Evolutionary conservation across 192 early-diverging fungal species (phyloP), one percentile per base, ranked within the genome.

Genomic region (Mortierella claussenii): DNA sequence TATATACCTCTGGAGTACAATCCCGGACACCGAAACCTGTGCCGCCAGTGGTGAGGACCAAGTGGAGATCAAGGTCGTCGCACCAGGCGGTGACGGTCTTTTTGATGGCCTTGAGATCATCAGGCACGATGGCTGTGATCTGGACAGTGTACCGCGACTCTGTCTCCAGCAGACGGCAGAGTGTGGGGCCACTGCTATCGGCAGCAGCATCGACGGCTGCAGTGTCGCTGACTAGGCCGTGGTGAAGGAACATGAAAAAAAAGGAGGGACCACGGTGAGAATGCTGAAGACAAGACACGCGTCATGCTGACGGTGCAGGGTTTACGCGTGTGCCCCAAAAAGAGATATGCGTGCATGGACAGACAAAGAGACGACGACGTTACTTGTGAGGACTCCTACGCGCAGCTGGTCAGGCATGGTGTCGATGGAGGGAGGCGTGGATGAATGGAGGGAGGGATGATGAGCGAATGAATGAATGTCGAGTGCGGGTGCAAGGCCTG

Each of bases 21-120:
- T 99, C 97, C 49, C 93, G 81, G 31, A 88, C 78, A 17, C 91
- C 89, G 58, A 99, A 89, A 1, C 97, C 97, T 6, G 97, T 99
- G n/a, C 97, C 97, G 4, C 97, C 97, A 6, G 93, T 89, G 0
- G 93, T 89, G 7, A 97, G 52, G 13, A 97, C 74, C n/a, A 98
- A 73, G 37, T 91, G 86, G 36, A 90, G 60, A 20, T 80, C 49
- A 0, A 79, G 54, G 2, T 64, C 74, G 60, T 79, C 80, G 59
- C 79, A 78, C 89, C 89, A 90, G 17, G 65, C 37, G 13, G 59
- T 71, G 34, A 91, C 76, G 3, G 69, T 65, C 23, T 79, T 70
- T 34, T 85, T 67, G 46, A 92, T 92, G 30, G 62, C 49, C n/a
- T 66, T 46, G 12, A 68, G 44, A n/a, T 89, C 79, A 79, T 92